Conservation (phyloP, 2,329 filamentous ascomycete species). For the Fusarium succisae region DNA sequence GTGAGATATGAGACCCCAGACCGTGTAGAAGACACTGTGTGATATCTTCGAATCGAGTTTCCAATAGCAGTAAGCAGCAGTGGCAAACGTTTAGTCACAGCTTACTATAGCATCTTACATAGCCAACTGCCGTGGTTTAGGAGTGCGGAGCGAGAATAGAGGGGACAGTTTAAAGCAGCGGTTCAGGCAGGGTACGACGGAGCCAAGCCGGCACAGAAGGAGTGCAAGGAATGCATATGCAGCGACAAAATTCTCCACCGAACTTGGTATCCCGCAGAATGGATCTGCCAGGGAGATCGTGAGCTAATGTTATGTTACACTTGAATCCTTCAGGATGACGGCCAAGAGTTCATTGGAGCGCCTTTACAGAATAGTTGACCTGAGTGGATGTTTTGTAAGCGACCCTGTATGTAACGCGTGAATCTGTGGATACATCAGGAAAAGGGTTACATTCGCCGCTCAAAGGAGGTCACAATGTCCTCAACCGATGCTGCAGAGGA, state of each 20-base stretch:
- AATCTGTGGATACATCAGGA: neutral
- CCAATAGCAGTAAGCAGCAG: neutral
- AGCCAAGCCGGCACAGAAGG: neutral
- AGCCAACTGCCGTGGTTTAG: neutral
- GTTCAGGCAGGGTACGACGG: neutral
- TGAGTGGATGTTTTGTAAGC: neutral
- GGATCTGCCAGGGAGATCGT: neutral
- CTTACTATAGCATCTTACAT: neutral
- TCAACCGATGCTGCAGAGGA: neutral
- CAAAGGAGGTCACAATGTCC: neutral
- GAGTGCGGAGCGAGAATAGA: neutral
- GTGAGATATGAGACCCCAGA: neutral
- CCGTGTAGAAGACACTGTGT: neutral
- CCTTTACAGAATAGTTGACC: neutral
- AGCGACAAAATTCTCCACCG: neutral
- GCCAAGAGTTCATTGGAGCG: neutral
- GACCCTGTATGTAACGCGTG: neutral
- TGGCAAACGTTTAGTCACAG: neutral
- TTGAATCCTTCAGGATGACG: neutral
- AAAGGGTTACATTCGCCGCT: neutral
- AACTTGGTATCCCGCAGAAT: neutral
- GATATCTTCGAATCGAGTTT: neutral
- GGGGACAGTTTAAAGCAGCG: neutral
- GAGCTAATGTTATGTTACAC: neutral
- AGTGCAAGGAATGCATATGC: neutral